Percentiles rank a stretch among this genome's conserved stretches.
Conservation (phyloP, 495 filamentous ascomycete genomes). For the Xylaria castorea region DNA sequence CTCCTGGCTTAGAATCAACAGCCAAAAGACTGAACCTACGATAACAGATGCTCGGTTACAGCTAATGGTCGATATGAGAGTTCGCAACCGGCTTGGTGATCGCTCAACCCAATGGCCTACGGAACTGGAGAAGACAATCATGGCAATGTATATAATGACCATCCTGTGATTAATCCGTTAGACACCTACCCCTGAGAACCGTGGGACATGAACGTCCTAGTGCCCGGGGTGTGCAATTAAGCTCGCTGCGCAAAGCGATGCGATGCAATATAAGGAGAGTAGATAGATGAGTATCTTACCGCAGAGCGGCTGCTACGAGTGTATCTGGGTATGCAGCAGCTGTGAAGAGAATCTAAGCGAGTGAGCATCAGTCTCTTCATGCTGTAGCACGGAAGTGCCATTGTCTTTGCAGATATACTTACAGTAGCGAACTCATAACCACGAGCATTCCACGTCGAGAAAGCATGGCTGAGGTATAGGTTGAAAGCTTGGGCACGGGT, state of each 20-base stretch:
- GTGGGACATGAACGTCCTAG: conserved; percentile 12
- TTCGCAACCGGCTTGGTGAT: conserved; percentile 51
- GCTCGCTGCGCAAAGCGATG: neutral
- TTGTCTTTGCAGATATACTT: conserved; percentile 21
- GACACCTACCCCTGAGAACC: neutral
- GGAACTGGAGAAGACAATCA: conserved; percentile 41
- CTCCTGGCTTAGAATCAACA: conserved; percentile 47
- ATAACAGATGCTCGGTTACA: conserved; percentile 57
- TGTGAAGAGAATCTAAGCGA: conserved; percentile 60
- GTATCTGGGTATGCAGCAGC: conserved; percentile 65
- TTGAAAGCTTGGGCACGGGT: conserved; percentile 51
- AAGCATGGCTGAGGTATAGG: conserved; percentile 55
- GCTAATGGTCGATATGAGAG: conserved; percentile 48
- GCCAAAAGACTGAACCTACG: conserved; percentile 57
- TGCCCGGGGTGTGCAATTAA: conserved; percentile 26
- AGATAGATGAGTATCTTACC: conserved; percentile 27
- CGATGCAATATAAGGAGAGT: conserved; percentile 20
- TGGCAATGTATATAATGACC: conserved; percentile 43
- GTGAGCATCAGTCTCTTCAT: conserved; percentile 15
- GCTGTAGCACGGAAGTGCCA: neutral
- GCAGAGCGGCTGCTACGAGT: conserved; percentile 54
- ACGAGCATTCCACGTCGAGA: conserved; percentile 46
- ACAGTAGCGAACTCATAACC: conserved; percentile 50
- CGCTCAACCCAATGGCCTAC: conserved; percentile 56
- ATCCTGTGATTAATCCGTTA: conserved; percentile 29